Evolutionary conservation across 2,329 filamentous ascomycete species (phyloP).

Genomic region (Colletotrichum cuscutae): DNA sequence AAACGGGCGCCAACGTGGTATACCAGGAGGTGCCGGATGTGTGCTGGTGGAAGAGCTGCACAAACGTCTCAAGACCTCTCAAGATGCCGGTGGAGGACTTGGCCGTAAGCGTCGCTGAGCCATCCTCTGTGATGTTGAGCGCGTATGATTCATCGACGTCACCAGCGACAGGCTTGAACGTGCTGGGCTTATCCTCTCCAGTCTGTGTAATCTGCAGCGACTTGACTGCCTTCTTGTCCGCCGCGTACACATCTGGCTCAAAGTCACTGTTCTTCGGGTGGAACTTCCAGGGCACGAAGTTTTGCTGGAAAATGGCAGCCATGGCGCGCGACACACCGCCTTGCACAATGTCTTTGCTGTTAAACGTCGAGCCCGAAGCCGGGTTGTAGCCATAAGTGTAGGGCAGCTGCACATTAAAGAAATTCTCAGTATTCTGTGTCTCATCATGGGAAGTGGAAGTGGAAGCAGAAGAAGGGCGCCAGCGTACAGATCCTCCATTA

Average conservation of each 20-base stretch:
- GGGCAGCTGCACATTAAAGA: constrained; percentile 54
- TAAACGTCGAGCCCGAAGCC: constrained; percentile 49
- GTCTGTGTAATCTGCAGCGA: constrained; percentile 73
- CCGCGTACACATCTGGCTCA: constrained; percentile 65
- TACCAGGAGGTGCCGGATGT: constrained; percentile 69
- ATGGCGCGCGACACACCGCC: constrained; percentile 69
- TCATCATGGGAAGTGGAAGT: constrained; percentile 33
- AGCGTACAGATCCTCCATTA: constrained; percentile 67
- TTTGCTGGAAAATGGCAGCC: constrained; percentile 72
- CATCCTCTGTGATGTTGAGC: constrained; percentile 67
- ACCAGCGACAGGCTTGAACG: constrained; percentile 70
- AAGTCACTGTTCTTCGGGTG: constrained; percentile 70
- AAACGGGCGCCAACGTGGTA: constrained; percentile 75
- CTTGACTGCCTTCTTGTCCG: constrained; percentile 60
- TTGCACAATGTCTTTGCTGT: constrained; percentile 64
- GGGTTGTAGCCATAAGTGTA: constrained; percentile 59
- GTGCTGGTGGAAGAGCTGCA: constrained; percentile 82
- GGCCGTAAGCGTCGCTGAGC: constrained; percentile 71
- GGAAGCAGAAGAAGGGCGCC: constrained; percentile 46
- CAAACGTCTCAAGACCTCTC: constrained; percentile 79
- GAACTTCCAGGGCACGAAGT: constrained; percentile 83
- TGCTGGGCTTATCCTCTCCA: constrained; percentile 60
- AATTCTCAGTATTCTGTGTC: constrained; percentile 45
- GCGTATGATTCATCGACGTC: constrained; percentile 82
- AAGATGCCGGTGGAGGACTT: constrained; percentile 75